phyloP scores from a whole-genome alignment of 225 moss, liverwort and hornwort species.

The Rhytidiadelphus loreus region DNA sequence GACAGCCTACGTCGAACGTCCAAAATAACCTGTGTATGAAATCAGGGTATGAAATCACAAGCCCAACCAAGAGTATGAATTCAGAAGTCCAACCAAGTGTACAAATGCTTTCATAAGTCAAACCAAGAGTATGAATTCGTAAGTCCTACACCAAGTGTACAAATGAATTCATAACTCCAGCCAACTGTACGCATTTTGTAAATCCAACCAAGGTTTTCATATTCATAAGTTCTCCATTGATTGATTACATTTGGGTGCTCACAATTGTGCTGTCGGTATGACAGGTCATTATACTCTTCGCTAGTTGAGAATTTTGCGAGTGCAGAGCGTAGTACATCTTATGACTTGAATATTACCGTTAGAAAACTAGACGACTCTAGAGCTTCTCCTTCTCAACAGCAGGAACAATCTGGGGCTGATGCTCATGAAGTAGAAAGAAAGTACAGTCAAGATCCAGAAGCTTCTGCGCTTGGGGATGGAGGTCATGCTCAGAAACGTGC shows the following conservation, averaged over 20 bases:
- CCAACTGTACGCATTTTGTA: neutral
- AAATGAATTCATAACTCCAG: neutral
- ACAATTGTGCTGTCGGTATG: neutral
- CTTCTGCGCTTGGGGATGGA: slow-evolving; percentile 24
- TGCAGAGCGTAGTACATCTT: neutral
- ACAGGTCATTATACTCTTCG: slow-evolving; percentile 44
- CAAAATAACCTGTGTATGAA: too few relatives aligned
- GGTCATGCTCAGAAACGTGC: neutral
- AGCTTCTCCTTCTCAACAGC: neutral
- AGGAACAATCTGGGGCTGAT: neutral
- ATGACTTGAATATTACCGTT: neutral
- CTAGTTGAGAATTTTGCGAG: slow-evolving; percentile 39
- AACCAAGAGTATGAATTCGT: neutral
- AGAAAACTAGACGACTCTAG: neutral
- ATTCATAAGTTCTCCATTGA: neutral
- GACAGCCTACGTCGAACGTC: neutral
- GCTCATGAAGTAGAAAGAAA: neutral
- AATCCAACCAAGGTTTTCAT: too few relatives aligned
- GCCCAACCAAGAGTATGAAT: neutral
- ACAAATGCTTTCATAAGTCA: too few relatives aligned
- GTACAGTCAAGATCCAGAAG: slow-evolving; percentile 23
- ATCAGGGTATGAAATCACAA: neutral
- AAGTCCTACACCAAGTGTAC: neutral
- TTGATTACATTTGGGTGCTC: neutral
- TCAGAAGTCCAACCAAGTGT: neutral